Base-by-base conservation (phyloP, 352 stramenopile species). In the Phytophthora pistaciae region DNA sequence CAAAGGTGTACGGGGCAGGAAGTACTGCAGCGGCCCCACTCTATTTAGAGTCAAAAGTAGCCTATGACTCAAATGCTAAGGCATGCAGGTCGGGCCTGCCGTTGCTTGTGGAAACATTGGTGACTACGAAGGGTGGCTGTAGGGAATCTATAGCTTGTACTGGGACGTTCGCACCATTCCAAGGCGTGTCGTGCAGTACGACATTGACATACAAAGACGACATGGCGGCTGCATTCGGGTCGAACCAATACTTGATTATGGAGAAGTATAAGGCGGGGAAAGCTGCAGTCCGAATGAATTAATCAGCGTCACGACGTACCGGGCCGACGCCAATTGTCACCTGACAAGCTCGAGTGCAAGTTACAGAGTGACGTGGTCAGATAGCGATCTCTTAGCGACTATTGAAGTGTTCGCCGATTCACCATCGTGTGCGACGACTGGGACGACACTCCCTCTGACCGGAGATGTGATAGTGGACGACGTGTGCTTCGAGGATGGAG, bases 241-340 rank as follows among this genome's bases (percentile, higher is more conserved):
- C 44, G 44, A 21, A 20, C 3, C 44, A 13, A 23, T 50, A 50
- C 44, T 10, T 50, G 25, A 50, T 50, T 50, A 7, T 50, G 44
- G 44, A 50, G n/a, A 20, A 50, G 44, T 50, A 50, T 18, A 44
- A 13, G 1, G 9, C 14, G 53, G 66, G 11, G 38, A 50, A 23
- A 48, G 11, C n/a, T 72, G 66, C 33, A 25, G 44, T 23, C 5
- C 18, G 0, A 25, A 1, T 8, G 9, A 53, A 10, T 44, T 68
- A 0, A n/a, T 8, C 5, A 31, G 42, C 5, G 64, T 72, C 31
- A 72, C 44, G 16, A 56, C 59, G 5, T 72, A 60, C 20, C 6
- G 48, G 3, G 66, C 66, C 1, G 66, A 73, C 31, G 27, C 33
- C 5, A 68, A 29, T 6, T 73, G 66, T 29, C 66, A 73, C 27